Conservation (phyloP, 129 eudicot species). For the Apium graveolens region DNA sequence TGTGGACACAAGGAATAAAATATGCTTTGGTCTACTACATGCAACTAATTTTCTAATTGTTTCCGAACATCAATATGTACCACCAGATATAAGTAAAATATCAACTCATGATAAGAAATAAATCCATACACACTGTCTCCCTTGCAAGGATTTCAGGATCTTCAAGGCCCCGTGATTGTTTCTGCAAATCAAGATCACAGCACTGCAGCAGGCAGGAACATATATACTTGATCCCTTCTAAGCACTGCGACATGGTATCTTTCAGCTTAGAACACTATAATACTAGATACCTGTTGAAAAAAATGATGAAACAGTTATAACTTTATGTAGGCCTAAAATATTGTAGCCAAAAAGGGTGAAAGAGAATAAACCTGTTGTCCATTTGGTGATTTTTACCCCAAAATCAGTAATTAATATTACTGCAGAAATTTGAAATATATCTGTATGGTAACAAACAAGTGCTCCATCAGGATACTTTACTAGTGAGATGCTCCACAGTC, state of each 20-base stretch:
- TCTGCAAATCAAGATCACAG: constrained; percentile 66
- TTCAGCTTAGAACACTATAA: constrained; percentile 29
- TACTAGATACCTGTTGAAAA: constrained; percentile 49
- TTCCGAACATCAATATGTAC: background rate
- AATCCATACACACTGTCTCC: constrained; percentile 78
- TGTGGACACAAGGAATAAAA: background rate
- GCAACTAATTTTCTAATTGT: background rate
- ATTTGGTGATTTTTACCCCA: background rate
- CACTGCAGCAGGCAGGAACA: constrained; percentile 64
- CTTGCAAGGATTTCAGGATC: constrained; percentile 85
- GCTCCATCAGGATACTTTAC: background rate
- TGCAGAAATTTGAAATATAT: background rate
- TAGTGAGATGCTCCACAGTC: background rate
- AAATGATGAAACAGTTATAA: background rate
- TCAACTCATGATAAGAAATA: background rate
- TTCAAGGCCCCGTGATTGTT: constrained; percentile 68
- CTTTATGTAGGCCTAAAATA: background rate
- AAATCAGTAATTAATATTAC: background rate
- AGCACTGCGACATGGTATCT: constrained; percentile 84
- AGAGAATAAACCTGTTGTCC: background rate
- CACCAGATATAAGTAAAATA: background rate
- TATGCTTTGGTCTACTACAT: background rate
- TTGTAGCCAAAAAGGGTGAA: background rate
- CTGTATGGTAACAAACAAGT: constrained; percentile 8
- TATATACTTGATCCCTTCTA: constrained; percentile 87